Percentiles rank a stretch among this genome's conserved stretches.
Evolutionary conservation across 768 basidiomycete species (phyloP).

Genomic region (Candolleomyces efflorescens): DNA sequence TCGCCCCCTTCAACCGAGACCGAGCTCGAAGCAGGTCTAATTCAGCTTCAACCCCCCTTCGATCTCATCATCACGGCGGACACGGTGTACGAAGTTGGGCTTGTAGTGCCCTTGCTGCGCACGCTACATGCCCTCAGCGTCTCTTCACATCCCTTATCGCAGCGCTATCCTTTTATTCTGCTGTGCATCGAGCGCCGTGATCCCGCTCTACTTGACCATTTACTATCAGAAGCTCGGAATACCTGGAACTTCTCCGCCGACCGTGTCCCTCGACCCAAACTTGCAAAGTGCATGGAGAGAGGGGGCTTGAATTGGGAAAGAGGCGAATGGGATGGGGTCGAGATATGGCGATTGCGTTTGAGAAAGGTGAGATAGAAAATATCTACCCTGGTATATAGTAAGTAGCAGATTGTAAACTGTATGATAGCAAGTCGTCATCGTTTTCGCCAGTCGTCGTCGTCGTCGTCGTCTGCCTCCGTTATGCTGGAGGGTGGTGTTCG

Average conservation of each 20-base stretch:
- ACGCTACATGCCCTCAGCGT: conserved; percentile 54
- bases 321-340: conserved; percentile 77
- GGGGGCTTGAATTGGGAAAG: conserved; percentile 54
- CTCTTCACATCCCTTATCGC: conserved; percentile 25
- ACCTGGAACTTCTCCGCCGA: conserved; percentile 55
- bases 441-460: neutral
- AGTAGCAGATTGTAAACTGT: neutral
- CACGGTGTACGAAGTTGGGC: conserved; percentile 64
- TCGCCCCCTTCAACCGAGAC: conserved; percentile 5
- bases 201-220: conserved; percentile 52
- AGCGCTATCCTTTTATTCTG: conserved; percentile 46
- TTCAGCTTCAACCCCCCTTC: conserved; percentile 48
- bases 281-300: conserved; percentile 58
- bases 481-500: neutral
- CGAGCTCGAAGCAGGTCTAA: conserved; percentile 5
- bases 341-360: conserved; percentile 65
- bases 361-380: neutral
- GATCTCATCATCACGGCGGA: conserved; percentile 82
- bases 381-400: neutral
- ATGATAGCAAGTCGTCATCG: neutral
- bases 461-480: neutral
- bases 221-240: conserved; percentile 51
- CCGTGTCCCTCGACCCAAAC: conserved; percentile 53
- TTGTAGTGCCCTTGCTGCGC: conserved; percentile 66
- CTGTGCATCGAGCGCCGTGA: conserved; percentile 79